phyloP scores from a whole-genome alignment of 2,329 filamentous ascomycete genomes.

The Epichloe hybrida region DNA sequence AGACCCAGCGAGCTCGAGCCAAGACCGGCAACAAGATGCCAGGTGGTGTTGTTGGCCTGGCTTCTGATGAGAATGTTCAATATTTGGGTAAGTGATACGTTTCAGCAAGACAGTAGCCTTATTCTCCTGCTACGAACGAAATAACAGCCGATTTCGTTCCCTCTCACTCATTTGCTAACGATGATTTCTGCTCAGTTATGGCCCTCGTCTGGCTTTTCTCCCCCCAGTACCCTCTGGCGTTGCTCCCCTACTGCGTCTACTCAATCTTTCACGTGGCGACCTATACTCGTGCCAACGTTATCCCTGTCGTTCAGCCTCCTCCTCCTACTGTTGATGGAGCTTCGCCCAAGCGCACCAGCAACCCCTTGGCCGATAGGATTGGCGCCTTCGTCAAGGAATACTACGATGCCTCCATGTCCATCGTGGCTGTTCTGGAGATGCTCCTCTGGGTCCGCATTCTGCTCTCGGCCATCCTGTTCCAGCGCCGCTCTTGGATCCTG shows the following conservation, averaged over 20 bases:
- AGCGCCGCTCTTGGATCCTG: constrained; percentile 81
- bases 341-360: constrained; percentile 39
- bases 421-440: constrained; percentile 83
- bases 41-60: constrained; percentile 48
- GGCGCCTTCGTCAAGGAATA: constrained; percentile 94
- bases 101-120: not conserved
- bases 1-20: constrained; percentile 78
- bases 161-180: not conserved
- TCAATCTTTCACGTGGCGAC: constrained; percentile 97
- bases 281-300: constrained; percentile 85
- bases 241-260: constrained; percentile 92
- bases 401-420: constrained; percentile 90
- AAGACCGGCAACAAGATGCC: constrained; percentile 55
- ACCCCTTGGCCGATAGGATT: constrained; percentile 66
- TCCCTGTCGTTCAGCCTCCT: constrained; percentile 70
- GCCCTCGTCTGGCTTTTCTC: constrained; percentile 86
- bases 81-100: constrained; percentile 61
- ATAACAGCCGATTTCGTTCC: no score
- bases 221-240: constrained; percentile 76
- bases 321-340: constrained; percentile 40
- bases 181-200: constrained; percentile 48
- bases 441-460: constrained; percentile 73
- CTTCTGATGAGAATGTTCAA: constrained; percentile 91
- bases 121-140: no score
- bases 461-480: constrained; percentile 72